Evolutionary conservation across 495 filamentous ascomycete genomes (phyloP).

Genomic region (Pyrenula massariospora): DNA sequence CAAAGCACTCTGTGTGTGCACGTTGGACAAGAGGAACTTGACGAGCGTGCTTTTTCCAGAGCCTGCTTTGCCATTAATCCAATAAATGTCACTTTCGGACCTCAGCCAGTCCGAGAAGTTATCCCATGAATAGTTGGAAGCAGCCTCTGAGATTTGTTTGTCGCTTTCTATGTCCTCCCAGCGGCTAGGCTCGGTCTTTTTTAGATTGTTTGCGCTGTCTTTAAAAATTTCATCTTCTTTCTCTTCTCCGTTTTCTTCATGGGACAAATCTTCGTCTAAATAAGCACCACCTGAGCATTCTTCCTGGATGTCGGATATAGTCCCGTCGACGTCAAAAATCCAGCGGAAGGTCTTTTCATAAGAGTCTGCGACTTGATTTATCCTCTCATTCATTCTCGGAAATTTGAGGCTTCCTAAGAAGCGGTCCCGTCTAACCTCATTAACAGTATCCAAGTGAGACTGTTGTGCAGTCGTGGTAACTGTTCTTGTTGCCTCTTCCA

Average conservation of each 20-base stretch:
- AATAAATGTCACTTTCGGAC: slow-evolving; percentile 16
- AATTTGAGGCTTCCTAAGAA: not conserved
- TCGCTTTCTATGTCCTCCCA: not conserved
- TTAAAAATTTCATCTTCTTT: not conserved
- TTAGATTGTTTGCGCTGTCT: not conserved
- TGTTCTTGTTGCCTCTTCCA: not conserved
- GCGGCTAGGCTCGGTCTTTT: not conserved
- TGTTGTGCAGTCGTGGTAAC: not conserved
- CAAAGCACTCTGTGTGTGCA: slow-evolving; percentile 6
- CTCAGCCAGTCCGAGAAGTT: slow-evolving; percentile 19
- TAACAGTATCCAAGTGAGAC: not conserved
- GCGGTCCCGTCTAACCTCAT: not conserved
- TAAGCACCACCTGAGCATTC: not conserved
- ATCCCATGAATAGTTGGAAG: not conserved
- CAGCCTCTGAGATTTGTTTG: not conserved
- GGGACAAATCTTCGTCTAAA: not conserved
- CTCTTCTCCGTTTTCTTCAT: not conserved
- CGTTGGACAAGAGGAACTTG: slow-evolving; percentile 20
- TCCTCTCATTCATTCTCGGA: not conserved
- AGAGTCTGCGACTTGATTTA: not conserved
- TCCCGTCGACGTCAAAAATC: not conserved
- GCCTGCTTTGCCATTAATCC: slow-evolving; percentile 27
- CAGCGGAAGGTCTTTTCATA: not conserved
- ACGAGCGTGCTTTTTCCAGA: slow-evolving; percentile 36
- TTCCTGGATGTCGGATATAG: not conserved